Percentiles rank a stretch among this genome's conserved stretches.
phyloP scores from a whole-genome alignment of 257 asterid species.

The Misopates orontium region DNA sequence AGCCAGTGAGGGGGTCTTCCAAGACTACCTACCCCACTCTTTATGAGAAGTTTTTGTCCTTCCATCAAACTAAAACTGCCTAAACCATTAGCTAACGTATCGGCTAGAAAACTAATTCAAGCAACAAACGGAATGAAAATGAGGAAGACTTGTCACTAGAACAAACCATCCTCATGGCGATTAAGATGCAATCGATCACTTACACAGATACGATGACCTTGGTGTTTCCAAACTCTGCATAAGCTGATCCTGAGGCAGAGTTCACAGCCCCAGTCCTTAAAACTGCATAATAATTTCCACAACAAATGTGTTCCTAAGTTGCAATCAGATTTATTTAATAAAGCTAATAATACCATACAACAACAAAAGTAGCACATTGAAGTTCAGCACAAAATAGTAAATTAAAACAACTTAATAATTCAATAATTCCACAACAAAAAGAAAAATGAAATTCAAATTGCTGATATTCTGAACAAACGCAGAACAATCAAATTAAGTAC shows the following conservation, averaged over 20 bases:
- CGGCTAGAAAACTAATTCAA: slow-evolving; percentile 7
- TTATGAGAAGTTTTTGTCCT: neutral
- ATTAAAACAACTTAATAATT: neutral
- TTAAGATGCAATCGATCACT: slow-evolving; percentile 32
- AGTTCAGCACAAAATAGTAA: neutral
- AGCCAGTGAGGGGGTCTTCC: slow-evolving; percentile 14
- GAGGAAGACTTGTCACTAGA: slow-evolving; percentile 1
- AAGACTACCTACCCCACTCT: neutral
- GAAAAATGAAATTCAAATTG: slow-evolving; percentile 1
- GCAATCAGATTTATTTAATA: neutral
- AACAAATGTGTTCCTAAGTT: slow-evolving; percentile 16
- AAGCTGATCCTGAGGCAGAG: slow-evolving; percentile 97
- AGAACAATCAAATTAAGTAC: neutral
- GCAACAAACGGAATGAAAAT: slow-evolving; percentile 9
- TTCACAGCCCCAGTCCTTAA: slow-evolving; percentile 87
- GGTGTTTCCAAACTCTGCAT: slow-evolving; percentile 93
- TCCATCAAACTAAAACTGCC: neutral
- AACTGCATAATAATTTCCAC: slow-evolving; percentile 50
- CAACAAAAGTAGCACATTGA: neutral
- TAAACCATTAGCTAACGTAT: neutral
- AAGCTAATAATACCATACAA: neutral
- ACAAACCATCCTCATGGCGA: neutral
- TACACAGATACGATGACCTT: slow-evolving; percentile 98
- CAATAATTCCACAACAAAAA: too few species aligned
- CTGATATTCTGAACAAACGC: neutral